Evolutionary conservation across 2,329 filamentous ascomycete genomes (phyloP).

Genomic region (Dactylella cylindrospora): DNA sequence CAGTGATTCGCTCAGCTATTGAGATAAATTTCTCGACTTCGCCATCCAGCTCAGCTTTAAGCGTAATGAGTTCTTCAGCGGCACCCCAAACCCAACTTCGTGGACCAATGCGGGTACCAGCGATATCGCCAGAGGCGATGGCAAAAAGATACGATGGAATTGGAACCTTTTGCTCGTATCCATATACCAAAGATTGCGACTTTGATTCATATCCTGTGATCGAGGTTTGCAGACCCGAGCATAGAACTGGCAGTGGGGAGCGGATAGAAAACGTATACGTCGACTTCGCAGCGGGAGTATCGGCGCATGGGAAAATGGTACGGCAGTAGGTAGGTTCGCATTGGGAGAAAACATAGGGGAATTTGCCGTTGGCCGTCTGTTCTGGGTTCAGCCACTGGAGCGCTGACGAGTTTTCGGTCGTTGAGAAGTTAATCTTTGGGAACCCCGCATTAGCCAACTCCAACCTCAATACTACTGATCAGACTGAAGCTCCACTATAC

Average conservation of each 20-base stretch:
- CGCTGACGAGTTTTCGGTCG: conserved; percentile 84
- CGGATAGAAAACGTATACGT: conserved; percentile 86
- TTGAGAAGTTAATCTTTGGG: conserved; percentile 69
- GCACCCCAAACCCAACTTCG: conserved; percentile 82
- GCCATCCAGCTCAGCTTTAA: conserved; percentile 86
- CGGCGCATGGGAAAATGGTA: conserved; percentile 93
- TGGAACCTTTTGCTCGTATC: conserved; percentile 84
- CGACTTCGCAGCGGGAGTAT: conserved; percentile 96
- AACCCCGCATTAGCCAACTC: conserved; percentile 56
- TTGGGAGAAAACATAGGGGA: conserved; percentile 97
- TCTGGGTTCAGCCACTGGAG: conserved; percentile 92
- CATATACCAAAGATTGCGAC: conserved; percentile 64
- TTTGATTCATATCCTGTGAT: conserved; percentile 17
- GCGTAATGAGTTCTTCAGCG: conserved; percentile 78
- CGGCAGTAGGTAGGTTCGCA: conserved; percentile 95
- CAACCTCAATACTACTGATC: conserved; percentile 54
- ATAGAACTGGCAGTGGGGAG: conserved; percentile 84
- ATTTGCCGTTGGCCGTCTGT: conserved; percentile 92
- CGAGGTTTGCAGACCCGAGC: conserved; percentile 70
- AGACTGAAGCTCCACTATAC: conserved; percentile 4
- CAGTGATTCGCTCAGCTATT: conserved; percentile 68
- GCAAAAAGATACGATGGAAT: conserved; percentile 95
- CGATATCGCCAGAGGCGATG: conserved; percentile 82
- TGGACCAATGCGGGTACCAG: conserved; percentile 79
- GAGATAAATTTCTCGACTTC: conserved; percentile 92